These are phyloP conservation scores for Lachnellula cervina DNA, from an alignment of 2,329 filamentous ascomycete species.

Conservation along the genomic window DNA sequence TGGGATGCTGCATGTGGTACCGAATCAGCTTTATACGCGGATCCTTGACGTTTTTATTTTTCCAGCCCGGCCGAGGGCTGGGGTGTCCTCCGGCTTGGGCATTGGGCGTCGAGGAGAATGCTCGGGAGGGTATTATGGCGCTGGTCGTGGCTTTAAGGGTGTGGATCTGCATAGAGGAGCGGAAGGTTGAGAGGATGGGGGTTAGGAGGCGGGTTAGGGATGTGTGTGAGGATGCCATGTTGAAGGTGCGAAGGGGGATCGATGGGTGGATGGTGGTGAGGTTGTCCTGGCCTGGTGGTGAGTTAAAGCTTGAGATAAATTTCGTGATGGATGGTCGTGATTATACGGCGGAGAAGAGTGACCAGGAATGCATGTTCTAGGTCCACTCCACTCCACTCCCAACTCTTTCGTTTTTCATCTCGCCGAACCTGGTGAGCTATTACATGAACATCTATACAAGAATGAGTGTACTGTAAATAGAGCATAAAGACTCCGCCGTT, in stretches of 20 bases:
- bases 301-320: slow-evolving; percentile 6
- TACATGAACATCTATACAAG: not conserved
- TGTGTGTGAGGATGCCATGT: slow-evolving; percentile 19
- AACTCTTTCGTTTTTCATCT: not conserved
- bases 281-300: not conserved
- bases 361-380: not conserved
- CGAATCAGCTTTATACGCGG: slow-evolving; percentile 51
- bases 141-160: not conserved
- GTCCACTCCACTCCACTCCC: not conserved
- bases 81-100: slow-evolving; percentile 5
- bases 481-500: no score
- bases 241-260: not conserved
- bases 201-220: slow-evolving; percentile 23
- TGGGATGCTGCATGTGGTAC: slow-evolving; percentile 65
- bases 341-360: not conserved
- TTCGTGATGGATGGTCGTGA: slow-evolving; percentile 1
- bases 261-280: not conserved
- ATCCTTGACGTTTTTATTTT: slow-evolving; percentile 15
- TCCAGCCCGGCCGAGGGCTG: not conserved
- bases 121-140: slow-evolving; percentile 1
- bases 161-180: slow-evolving; percentile 6
- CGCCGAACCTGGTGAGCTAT: not conserved
- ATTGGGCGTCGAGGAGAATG: slow-evolving; percentile 19
- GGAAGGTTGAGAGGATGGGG: slow-evolving; percentile 22
- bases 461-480: no score